phyloP scores from a whole-genome alignment of 208 protist species.

The Acanthamoeba healyi region DNA sequence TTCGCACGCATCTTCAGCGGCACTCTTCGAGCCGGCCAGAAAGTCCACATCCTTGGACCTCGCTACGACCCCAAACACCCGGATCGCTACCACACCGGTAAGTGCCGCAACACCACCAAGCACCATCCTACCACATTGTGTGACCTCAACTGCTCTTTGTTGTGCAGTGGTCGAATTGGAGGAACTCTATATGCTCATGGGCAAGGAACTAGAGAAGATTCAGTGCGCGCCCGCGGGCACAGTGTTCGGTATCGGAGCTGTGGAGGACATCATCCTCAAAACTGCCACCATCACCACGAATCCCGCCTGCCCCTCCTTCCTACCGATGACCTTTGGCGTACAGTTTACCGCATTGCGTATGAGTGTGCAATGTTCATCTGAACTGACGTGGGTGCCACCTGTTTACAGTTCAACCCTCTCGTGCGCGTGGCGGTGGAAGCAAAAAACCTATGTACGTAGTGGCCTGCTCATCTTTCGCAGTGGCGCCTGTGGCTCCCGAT shows the following conservation, averaged over 20 bases:
- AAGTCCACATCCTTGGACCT: slow-evolving; percentile 89
- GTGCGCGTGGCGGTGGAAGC: slow-evolving; percentile 97
- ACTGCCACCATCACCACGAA: slow-evolving; percentile 94
- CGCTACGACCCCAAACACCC: slow-evolving; percentile 90
- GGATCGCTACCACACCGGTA: slow-evolving; percentile 77
- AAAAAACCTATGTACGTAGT: slow-evolving; percentile 83
- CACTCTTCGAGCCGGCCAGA: slow-evolving; percentile 93
- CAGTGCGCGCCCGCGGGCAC: slow-evolving; percentile 89
- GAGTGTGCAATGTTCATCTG: neutral
- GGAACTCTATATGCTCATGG: slow-evolving; percentile 94
- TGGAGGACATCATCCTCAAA: slow-evolving; percentile 95
- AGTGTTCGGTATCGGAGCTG: slow-evolving; percentile 95
- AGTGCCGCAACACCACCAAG: neutral
- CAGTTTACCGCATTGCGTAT: neutral
- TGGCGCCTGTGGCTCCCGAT: neutral
- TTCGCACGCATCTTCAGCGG: slow-evolving; percentile 97
- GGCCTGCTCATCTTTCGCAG: neutral
- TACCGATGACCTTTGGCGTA: slow-evolving; percentile 89
- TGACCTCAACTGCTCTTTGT: too few species aligned
- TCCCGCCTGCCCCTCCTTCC: slow-evolving; percentile 91
- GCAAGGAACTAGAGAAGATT: slow-evolving; percentile 94
- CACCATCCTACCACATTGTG: neutral
- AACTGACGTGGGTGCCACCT: neutral
- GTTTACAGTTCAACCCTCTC: slow-evolving; percentile 92
- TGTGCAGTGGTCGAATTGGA: slow-evolving; percentile 84